A percentile compares a stretch with the other conserved stretches of the same genome.
Evolutionary conservation across 257 asterid species (phyloP).

Genomic region (Solanum medicagineum): DNA sequence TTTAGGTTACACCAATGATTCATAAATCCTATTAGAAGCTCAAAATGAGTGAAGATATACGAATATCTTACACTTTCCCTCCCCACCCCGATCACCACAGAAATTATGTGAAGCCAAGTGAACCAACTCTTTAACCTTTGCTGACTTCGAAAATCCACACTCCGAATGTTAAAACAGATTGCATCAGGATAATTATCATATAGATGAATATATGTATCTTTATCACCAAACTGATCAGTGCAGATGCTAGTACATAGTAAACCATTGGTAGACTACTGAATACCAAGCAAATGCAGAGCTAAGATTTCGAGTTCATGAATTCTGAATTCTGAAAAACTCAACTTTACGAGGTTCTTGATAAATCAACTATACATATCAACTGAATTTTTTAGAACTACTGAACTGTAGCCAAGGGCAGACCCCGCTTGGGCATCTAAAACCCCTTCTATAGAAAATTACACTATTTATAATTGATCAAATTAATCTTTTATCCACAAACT

Average conservation of each 20-base stretch:
- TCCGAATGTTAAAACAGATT: not conserved
- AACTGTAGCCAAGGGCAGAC: no score
- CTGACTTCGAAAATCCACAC: not conserved
- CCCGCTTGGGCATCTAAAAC: no score
- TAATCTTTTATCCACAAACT: no score
- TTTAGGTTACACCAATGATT: not conserved
- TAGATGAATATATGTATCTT: not conserved
- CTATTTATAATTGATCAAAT: no score
- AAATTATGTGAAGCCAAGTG: not conserved
- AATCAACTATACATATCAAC: not conserved
- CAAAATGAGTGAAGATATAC: not conserved
- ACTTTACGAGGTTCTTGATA: not conserved
- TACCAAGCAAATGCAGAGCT: not conserved
- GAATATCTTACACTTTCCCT: not conserved
- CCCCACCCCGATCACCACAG: not conserved
- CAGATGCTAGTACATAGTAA: not conserved
- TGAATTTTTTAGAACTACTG: not conserved
- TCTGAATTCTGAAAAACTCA: not conserved
- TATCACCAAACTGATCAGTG: not conserved
- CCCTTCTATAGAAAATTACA: no score
- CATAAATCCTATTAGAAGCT: not conserved
- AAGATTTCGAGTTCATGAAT: not conserved
- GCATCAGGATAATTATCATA: not conserved
- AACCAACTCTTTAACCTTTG: not conserved
- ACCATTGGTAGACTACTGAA: not conserved